These are phyloP conservation scores for Beauveria asiatica DNA, from an alignment of 2,329 filamentous ascomycete genomes.

Conservation along the genomic window DNA sequence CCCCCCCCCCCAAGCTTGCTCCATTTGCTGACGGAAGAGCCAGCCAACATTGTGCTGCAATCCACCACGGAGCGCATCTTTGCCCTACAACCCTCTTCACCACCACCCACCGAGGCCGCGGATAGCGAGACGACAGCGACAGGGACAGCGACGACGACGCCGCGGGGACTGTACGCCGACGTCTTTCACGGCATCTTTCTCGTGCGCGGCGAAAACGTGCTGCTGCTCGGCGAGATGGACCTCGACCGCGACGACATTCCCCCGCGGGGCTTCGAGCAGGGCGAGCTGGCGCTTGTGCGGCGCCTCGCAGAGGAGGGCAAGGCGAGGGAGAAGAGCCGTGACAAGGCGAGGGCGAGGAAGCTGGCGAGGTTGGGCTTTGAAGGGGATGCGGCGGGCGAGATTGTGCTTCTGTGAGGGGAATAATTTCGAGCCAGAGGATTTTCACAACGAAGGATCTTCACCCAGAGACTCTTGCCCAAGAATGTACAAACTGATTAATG, in stretches of 20 bases:
- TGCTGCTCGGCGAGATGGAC: slow-evolving; percentile 91
- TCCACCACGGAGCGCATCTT: slow-evolving; percentile 87
- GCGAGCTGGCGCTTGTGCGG: slow-evolving; percentile 60
- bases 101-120: slow-evolving; percentile 23
- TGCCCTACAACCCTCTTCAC: slow-evolving; percentile 40
- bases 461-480: too few species aligned
- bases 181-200: slow-evolving; percentile 80
- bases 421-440: too few species aligned
- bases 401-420: slow-evolving; percentile 52
- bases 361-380: slow-evolving; percentile 77
- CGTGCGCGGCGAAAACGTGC: slow-evolving; percentile 93
- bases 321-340: slow-evolving; percentile 56
- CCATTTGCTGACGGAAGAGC: not conserved
- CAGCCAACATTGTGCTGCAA: slow-evolving; percentile 91
- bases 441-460: not conserved
- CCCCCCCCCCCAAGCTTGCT: not conserved
- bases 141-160: slow-evolving; percentile 5
- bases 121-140: slow-evolving; percentile 15
- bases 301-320: slow-evolving; percentile 66
- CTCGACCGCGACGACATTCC: slow-evolving; percentile 90
- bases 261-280: slow-evolving; percentile 60
- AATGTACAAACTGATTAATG: too few species aligned
- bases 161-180: slow-evolving; percentile 63
- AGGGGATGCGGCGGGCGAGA: slow-evolving; percentile 71
- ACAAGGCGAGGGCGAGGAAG: slow-evolving; percentile 65